Evolutionary conservation across 768 basidiomycete species (phyloP).

Genomic region (Boletus rubropictus): DNA sequence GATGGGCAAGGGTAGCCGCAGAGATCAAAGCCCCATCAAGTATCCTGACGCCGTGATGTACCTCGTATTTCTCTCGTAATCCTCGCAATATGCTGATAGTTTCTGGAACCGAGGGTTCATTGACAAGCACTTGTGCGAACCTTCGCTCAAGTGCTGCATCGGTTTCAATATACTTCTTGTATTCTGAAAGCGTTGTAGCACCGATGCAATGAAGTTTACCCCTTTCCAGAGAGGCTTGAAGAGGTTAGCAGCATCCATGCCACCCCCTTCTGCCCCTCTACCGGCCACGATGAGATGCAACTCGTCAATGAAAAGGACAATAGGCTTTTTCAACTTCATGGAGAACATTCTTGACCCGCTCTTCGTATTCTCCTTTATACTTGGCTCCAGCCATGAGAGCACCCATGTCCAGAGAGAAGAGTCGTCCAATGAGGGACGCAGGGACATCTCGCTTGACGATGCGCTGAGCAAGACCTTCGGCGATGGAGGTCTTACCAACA

Average conservation of each 20-base stretch:
- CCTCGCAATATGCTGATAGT: conserved; percentile 93
- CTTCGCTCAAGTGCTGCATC: conserved; percentile 88
- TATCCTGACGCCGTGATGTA: conserved; percentile 87
- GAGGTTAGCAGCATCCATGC: conserved; percentile 91
- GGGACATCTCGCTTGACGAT: conserved; percentile 94
- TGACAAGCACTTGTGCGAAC: conserved; percentile 90
- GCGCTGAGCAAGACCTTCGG: conserved; percentile 91
- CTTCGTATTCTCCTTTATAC: conserved; percentile 96
- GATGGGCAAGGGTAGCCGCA: conserved; percentile 87
- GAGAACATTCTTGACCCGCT: conserved; percentile 87
- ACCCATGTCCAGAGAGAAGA: conserved; percentile 91
- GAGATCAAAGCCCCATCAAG: conserved; percentile 82
- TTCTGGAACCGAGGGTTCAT: conserved; percentile 84
- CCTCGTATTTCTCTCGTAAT: conserved; percentile 90
- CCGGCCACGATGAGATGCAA: conserved; percentile 92
- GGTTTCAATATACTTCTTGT: conserved; percentile 88
- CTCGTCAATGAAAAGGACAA: conserved; percentile 95
- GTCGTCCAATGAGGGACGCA: conserved; percentile 59
- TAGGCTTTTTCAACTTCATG: conserved; percentile 88
- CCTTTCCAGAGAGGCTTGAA: conserved; percentile 90
- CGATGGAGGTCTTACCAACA: conserved; percentile 94
- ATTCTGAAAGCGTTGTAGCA: conserved; percentile 89
- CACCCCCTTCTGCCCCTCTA: conserved; percentile 72
- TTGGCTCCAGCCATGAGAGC: conserved; percentile 90
- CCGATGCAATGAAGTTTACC: conserved; percentile 78